Evolutionary conservation across 208 protist species (phyloP).

Genomic region (Wallacemonas sp.): DNA sequence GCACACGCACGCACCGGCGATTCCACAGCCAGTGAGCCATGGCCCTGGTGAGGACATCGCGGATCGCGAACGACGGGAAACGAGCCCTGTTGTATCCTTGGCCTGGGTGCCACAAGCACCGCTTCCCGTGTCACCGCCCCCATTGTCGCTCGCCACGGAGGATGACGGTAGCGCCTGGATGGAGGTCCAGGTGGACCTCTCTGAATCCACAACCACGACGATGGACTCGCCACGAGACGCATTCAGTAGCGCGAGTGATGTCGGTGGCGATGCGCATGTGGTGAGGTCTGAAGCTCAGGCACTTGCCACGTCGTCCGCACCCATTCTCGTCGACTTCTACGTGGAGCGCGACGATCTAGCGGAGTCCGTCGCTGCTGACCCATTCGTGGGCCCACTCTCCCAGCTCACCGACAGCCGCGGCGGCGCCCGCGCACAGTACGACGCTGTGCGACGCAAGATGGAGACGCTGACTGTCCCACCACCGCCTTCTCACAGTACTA

Average conservation of each 20-base stretch:
- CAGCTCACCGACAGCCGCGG: background rate
- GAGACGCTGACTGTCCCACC: too few relatives aligned
- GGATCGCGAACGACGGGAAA: background rate
- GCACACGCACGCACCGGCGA: too few relatives aligned
- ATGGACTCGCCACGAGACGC: background rate
- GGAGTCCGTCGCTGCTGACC: background rate
- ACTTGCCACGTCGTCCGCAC: background rate
- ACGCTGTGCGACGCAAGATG: background rate
- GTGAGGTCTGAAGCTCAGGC: background rate
- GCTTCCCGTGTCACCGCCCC: background rate
- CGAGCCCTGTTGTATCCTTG: background rate
- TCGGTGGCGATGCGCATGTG: background rate
- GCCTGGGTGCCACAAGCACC: slow-evolving; percentile 5
- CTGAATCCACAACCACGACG: background rate
- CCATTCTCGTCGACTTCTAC: slow-evolving; percentile 10
- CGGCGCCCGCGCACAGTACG: background rate
- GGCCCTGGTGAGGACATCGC: background rate
- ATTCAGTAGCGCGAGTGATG: too few relatives aligned
- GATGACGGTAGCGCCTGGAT: slow-evolving; percentile 1
- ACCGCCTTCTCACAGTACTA: too few relatives aligned
- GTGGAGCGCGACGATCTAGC: slow-evolving; percentile 9
- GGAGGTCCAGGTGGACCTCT: slow-evolving; percentile 6
- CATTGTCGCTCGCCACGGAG: slow-evolving; percentile 5
- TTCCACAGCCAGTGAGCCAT: background rate
- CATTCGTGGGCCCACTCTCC: too few relatives aligned